Evolutionary conservation across 306 rosid species (phyloP), one percentile per base, ranked within the genome.

Genomic region (Oemleria cerasiformis): DNA sequence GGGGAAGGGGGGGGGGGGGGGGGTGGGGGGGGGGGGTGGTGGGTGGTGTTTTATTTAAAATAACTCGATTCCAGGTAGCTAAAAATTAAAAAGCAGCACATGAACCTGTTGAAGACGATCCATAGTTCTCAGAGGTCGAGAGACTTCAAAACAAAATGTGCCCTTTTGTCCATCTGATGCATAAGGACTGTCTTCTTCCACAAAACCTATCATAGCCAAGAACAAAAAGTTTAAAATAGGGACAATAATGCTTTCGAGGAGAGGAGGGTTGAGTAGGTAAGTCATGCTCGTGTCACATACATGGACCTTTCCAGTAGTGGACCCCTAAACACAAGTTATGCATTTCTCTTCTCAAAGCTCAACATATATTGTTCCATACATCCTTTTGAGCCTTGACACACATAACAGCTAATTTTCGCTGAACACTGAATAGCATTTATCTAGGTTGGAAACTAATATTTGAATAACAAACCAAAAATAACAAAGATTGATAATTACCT

Each of bases 21-120:
- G n/a, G n/a, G n/a, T n/a, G n/a, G n/a, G n/a, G n/a, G n/a, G n/a
- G n/a, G n/a, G n/a, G n/a, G n/a, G n/a, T n/a, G n/a, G n/a, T n/a
- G n/a, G n/a, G n/a, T n/a, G n/a, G n/a, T n/a, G n/a, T n/a, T n/a
- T n/a, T n/a, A n/a, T n/a, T n/a, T n/a, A 21, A 12, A 45, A 41
- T 20, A 63, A 60, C 63, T 34, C 49, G 59, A 59, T 16, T 70
- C 67, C 66, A 65, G 6, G 68, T 62, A 67, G 67, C 77, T 51
- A 69, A 67, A 71, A 43, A 39, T 79, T 56, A 42, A 44, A 77
- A 71, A 50, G 20, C 65, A 68, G 77, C 58, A 57, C 65, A 57
- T 65, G 67, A 75, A 91, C 98, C 98, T 94, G 98, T 81, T 94
- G 98, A 78, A 91, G 95, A 69, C 81, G 96, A 77, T 94, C 98